A percentile compares a stretch with the other conserved stretches of the same genome.
phyloP scores from a whole-genome alignment of 2,329 filamentous ascomycete genomes.

The Scedosporium boydii region DNA sequence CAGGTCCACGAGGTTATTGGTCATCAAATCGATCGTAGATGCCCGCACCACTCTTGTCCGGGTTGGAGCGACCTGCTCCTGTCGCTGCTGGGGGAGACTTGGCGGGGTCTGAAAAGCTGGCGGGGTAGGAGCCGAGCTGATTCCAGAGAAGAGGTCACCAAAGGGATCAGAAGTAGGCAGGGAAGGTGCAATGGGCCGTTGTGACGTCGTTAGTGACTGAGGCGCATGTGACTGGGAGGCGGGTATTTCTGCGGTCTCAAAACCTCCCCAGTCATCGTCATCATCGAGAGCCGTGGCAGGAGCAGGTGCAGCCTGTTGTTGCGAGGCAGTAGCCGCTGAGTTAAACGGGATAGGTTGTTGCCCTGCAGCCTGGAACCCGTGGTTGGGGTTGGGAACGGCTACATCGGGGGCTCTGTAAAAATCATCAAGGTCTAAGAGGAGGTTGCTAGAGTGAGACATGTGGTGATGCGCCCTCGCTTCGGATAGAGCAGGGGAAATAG shows the following conservation, averaged over 20 bases:
- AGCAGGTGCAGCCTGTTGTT: background rate
- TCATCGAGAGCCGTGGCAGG: constrained; percentile 23
- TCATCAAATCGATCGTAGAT: constrained; percentile 42
- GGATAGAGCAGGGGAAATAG: too few relatives aligned
- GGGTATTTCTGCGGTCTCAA: constrained; percentile 44
- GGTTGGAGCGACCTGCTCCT: constrained; percentile 5
- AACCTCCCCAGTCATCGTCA: constrained; percentile 60
- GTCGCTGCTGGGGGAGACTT: constrained; percentile 8
- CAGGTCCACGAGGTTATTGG: constrained; percentile 39
- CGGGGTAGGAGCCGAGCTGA: constrained; percentile 15
- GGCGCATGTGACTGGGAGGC: constrained; percentile 5
- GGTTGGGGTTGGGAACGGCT: constrained; percentile 9
- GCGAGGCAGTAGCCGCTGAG: constrained; percentile 5
- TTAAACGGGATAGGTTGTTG: constrained; percentile 10
- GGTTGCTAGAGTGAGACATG: constrained; percentile 40
- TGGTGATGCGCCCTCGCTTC: constrained; percentile 28
- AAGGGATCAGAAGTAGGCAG: constrained; percentile 6
- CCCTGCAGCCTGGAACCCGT: constrained; percentile 13
- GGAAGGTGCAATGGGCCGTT: constrained; percentile 1
- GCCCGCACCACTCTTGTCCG: constrained; percentile 27
- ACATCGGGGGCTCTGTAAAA: constrained; percentile 26
- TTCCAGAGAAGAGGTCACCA: constrained; percentile 12
- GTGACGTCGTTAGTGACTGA: background rate
- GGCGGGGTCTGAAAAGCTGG: constrained; percentile 11
- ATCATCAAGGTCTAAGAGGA: constrained; percentile 54